Evolutionary conservation across 164 flowering plant species (phyloP), one percentile per base, ranked within the genome.

Genomic region (Brasenia schreberi): DNA sequence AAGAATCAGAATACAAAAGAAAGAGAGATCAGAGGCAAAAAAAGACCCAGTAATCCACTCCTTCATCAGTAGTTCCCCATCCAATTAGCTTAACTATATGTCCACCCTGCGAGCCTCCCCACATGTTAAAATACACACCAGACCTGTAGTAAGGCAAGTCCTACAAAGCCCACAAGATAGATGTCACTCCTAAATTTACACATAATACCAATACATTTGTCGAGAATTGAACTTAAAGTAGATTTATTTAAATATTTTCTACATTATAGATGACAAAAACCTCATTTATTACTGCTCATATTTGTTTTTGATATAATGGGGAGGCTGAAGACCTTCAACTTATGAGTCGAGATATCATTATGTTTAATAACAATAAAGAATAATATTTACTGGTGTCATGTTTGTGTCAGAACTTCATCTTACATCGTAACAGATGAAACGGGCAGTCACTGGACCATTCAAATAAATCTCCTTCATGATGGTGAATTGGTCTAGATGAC

Each of bases 71-170:
- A 43, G 94, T 90, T 52, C 96, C 98, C 96, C 98, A 93, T 6
- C 98, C 98, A 66, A 93, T 90, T 64, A 93, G 80, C 85, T 93
- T 93, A 49, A 93, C 98, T 18, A 96, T 94, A 77, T 93, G 96
- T 42, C 96, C 96, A 65, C 98, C 98, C 86, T 90, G 71, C 16
- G 64, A 72, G 60, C 59, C 80, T 16, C 98, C 98, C 5, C 88
- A 82, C 0, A 87, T 65, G 78, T 90, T 89, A 63, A 81, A 88
- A 85, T 93, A 93, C 58, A 93, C 94, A 59, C 98, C 98, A 1
- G 97, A 88, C 70, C 88, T 85, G 71, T 90, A 93, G 74, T 90
- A 87, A 68, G 97, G 97, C 77, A 93, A 93, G 79, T 93, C 98
- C 98, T 93, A 82, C 63, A 49, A 49, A 9, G 39, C 39, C 2